Evolutionary conservation across 2,329 filamentous ascomycete genomes (phyloP).

Genomic region (Exophiala phaeomuriformis): DNA sequence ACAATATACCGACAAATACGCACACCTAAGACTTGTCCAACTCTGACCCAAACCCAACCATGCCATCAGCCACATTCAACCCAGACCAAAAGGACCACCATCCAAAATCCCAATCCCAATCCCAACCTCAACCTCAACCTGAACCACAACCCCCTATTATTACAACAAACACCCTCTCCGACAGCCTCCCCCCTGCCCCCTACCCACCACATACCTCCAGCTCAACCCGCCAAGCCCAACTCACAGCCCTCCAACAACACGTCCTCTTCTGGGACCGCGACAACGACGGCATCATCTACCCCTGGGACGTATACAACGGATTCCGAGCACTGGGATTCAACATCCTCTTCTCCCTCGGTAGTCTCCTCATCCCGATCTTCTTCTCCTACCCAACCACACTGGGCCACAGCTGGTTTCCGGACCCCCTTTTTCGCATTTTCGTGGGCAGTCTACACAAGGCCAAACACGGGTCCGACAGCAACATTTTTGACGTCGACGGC

Average conservation of each 20-base stretch:
- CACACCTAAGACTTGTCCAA: too few species aligned
- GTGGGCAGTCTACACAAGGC: slow-evolving; percentile 37
- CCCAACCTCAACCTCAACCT: too few species aligned
- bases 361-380: slow-evolving; percentile 36
- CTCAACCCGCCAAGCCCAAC: background rate
- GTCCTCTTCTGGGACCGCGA: slow-evolving; percentile 48
- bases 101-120: background rate
- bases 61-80: background rate
- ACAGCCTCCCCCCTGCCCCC: background rate
- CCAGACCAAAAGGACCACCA: background rate
- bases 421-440: slow-evolving; percentile 40
- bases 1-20: too few species aligned
- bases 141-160: too few species aligned
- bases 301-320: slow-evolving; percentile 45
- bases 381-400: slow-evolving; percentile 43
- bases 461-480: slow-evolving; percentile 40
- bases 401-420: slow-evolving; percentile 35
- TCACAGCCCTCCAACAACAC: slow-evolving; percentile 20
- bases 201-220: background rate
- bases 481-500: slow-evolving; percentile 42
- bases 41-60: too few species aligned
- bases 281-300: slow-evolving; percentile 47
- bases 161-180: background rate
- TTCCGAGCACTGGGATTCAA: slow-evolving; percentile 41
- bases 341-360: slow-evolving; percentile 33